Evolutionary conservation across 495 filamentous ascomycete species (phyloP).

Genomic region (Xylaria acuta): DNA sequence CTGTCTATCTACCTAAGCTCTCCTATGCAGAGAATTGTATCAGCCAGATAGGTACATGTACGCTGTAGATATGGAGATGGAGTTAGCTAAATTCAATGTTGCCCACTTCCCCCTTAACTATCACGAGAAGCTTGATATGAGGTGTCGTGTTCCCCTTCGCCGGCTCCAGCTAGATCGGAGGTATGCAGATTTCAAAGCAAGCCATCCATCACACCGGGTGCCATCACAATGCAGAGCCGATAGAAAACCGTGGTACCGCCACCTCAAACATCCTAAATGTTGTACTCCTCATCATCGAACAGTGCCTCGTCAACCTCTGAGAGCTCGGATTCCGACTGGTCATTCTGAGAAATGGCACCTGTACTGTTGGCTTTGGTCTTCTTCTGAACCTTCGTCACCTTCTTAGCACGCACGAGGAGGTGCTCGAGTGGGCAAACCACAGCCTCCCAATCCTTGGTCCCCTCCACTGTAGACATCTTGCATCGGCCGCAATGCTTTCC

Average conservation of each 20-base stretch:
- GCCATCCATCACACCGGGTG: neutral
- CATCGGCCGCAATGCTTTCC: slow-evolving; percentile 83
- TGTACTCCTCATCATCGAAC: neutral
- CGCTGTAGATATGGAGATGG: neutral
- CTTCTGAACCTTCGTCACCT: slow-evolving; percentile 31
- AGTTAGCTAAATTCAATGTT: neutral
- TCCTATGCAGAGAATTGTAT: neutral
- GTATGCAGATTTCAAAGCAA: slow-evolving; percentile 14
- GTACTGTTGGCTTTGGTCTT: slow-evolving; percentile 8
- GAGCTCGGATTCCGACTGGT: slow-evolving; percentile 4
- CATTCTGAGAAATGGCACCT: neutral
- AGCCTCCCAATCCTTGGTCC: slow-evolving; percentile 53
- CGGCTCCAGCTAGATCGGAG: neutral
- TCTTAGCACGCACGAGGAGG: slow-evolving; percentile 46
- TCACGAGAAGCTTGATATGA: neutral
- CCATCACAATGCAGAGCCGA: too few species aligned
- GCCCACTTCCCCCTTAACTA: neutral
- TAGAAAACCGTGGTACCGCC: neutral
- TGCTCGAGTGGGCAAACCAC: slow-evolving; percentile 55
- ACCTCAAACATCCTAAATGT: neutral
- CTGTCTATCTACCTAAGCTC: neutral
- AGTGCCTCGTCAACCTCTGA: slow-evolving; percentile 14
- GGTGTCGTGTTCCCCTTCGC: neutral
- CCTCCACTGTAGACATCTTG: slow-evolving; percentile 59
- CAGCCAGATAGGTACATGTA: neutral